Conservation (phyloP, 1,284 basidiomycete species). For the Ceratobasidium papillatum region DNA sequence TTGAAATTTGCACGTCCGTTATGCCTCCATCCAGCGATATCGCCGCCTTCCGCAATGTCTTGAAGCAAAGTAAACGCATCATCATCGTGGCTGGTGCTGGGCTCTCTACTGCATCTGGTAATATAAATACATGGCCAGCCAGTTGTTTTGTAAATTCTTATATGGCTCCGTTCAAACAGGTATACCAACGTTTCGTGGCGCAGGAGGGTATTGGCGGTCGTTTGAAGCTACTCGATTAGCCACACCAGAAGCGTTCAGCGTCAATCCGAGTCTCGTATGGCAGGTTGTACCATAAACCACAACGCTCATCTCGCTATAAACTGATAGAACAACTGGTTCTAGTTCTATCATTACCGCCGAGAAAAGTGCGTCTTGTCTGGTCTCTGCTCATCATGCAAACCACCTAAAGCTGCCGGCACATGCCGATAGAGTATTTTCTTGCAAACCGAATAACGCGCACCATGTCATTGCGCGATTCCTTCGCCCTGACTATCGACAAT, state of each 20-base stretch:
- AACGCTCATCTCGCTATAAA: background rate
- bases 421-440: slow-evolving; percentile 57
- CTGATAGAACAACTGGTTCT: background rate
- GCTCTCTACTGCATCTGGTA: slow-evolving; percentile 65
- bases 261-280: slow-evolving; percentile 66
- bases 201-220: slow-evolving; percentile 67
- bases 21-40: slow-evolving; percentile 21
- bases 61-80: slow-evolving; percentile 54
- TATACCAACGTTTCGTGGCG: slow-evolving; percentile 68
- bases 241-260: slow-evolving; percentile 64
- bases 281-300: slow-evolving; percentile 45
- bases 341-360: slow-evolving; percentile 70
- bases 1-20: background rate
- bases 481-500: slow-evolving; percentile 49
- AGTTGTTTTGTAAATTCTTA: no score
- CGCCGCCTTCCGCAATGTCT: background rate
- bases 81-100: slow-evolving; percentile 68
- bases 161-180: slow-evolving; percentile 52
- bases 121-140: no score
- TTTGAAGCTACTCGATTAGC: slow-evolving; percentile 66
- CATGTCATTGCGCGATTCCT: slow-evolving; percentile 60
- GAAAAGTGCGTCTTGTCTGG: slow-evolving; percentile 54
- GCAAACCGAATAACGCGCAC: slow-evolving; percentile 67
- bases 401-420: background rate
- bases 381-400: background rate